Evolutionary conservation across 2,329 filamentous ascomycete species (phyloP), one percentile per base, ranked within the genome.

Genomic region (Diaporthe humulicola): DNA sequence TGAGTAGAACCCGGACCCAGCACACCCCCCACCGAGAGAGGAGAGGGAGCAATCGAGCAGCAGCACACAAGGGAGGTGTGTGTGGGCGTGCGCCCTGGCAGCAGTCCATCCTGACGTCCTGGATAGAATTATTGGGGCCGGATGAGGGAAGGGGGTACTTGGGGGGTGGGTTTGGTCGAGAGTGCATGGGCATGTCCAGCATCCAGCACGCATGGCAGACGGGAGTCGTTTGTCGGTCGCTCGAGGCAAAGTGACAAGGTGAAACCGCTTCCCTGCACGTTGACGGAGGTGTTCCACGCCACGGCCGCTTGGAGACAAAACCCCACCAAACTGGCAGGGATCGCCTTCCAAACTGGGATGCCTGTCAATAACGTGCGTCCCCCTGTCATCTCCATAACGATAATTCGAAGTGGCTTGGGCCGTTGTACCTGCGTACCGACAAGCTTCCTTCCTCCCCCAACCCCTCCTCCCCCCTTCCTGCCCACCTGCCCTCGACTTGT

Each of bases 201-300:
- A 25, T 33, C 36, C n/a, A 28, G 38, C 15, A 25, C n/a, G 28
- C 42, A 48, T 66, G 52, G 56, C 58, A 28, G 70, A 30, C 12
- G 54, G 36, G 69, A 33, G 54, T 40, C 45, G 42, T 45, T 10
- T 52, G 48, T 52, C 48, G 48, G 40, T 58, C 38, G 45, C 25
- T 64, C 60, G 60, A 64, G 52, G 56, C 70, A 61, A 33, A 33
- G 56, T 52, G 56, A 61, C 30, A 61, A 54, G 70, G 70, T 72
- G 70, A 72, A 72, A 72, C 70, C 33, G 45, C 36, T 64, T 54
- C 57, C 70, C 57, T 64, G 70, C 70, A 72, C 48, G 57, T 72
- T 50, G 70, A 64, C 50, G 40, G 57, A 64, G 57, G 50, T 45
- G 70, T 72, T 61, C 70, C 57, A 52, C 57, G 50, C 45, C 70